Evolutionary conservation across 345 rosid genomes (phyloP).

Genomic region (Aethionema arabicum): DNA sequence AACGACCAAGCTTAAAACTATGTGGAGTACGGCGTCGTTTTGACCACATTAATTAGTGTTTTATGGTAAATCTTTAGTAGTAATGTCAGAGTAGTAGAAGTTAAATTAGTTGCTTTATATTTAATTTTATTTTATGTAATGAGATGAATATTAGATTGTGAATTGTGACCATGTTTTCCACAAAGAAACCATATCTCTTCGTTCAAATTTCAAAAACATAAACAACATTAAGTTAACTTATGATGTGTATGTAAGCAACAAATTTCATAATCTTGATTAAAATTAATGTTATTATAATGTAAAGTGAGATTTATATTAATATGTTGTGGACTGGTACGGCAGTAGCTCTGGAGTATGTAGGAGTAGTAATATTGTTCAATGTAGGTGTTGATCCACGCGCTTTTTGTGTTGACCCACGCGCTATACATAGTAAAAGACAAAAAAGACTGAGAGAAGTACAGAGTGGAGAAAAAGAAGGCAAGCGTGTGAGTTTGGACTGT

Average conservation of each 20-base stretch:
- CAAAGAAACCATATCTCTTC: too few relatives aligned
- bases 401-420: slow-evolving; percentile 36
- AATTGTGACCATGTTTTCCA: slow-evolving; percentile 18
- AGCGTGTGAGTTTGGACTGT: slow-evolving; percentile 50
- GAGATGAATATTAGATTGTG: slow-evolving; percentile 18
- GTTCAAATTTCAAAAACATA: too few relatives aligned
- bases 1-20: neutral
- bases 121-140: slow-evolving; percentile 18
- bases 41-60: slow-evolving; percentile 14
- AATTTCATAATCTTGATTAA: too few relatives aligned
- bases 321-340: too few relatives aligned
- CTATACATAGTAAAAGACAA: slow-evolving; percentile 26
- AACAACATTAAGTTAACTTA: too few relatives aligned
- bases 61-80: slow-evolving; percentile 17
- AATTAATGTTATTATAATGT: too few relatives aligned
- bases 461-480: slow-evolving; percentile 37
- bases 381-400: too few relatives aligned
- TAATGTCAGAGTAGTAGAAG: neutral
- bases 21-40: slow-evolving; percentile 20
- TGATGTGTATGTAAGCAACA: too few relatives aligned
- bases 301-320: too few relatives aligned
- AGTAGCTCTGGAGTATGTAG: too few relatives aligned
- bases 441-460: slow-evolving; percentile 25
- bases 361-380: too few relatives aligned
- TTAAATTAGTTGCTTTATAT: slow-evolving; percentile 16